Conservation (phyloP, 1,139 yeast species). For the Zygosaccharomyces pseudobailii region DNA sequence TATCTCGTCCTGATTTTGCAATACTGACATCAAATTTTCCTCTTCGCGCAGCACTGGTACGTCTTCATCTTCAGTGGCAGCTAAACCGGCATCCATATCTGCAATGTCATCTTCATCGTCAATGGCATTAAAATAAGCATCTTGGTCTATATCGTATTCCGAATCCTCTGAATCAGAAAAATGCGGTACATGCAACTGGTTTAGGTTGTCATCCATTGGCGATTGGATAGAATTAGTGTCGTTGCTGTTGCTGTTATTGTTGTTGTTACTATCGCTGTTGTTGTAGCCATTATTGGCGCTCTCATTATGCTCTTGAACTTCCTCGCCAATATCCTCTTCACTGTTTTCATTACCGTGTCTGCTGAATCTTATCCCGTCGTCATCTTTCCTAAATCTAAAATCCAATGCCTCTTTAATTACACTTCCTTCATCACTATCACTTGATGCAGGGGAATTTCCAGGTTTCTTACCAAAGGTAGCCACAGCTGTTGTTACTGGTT, state of each 20-base stretch:
- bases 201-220: conserved; percentile 37
- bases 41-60: conserved; percentile 44
- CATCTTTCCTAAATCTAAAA: conserved; percentile 47
- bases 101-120: conserved; percentile 54
- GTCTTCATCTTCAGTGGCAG: conserved; percentile 52
- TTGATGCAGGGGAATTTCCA: neutral
- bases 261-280: conserved; percentile 1
- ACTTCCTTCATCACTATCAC: conserved; percentile 4
- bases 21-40: conserved; percentile 40
- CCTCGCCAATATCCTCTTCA: conserved; percentile 72
- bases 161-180: conserved; percentile 40
- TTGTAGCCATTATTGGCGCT: conserved; percentile 1
- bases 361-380: conserved; percentile 27
- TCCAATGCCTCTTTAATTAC: conserved; percentile 43
- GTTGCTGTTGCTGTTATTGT: neutral
- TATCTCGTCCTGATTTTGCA: conserved; percentile 37
- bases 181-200: conserved; percentile 36
- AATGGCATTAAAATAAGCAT: conserved; percentile 61
- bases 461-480: neutral
- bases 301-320: conserved; percentile 34
- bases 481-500: neutral
- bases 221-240: conserved; percentile 13
- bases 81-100: conserved; percentile 43
- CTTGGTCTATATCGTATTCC: conserved; percentile 71
- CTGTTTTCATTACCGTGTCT: conserved; percentile 24